These are phyloP conservation scores for Debaryomyces fabryi DNA, from an alignment of 1,139 yeast genomes.

Conservation along the genomic window DNA sequence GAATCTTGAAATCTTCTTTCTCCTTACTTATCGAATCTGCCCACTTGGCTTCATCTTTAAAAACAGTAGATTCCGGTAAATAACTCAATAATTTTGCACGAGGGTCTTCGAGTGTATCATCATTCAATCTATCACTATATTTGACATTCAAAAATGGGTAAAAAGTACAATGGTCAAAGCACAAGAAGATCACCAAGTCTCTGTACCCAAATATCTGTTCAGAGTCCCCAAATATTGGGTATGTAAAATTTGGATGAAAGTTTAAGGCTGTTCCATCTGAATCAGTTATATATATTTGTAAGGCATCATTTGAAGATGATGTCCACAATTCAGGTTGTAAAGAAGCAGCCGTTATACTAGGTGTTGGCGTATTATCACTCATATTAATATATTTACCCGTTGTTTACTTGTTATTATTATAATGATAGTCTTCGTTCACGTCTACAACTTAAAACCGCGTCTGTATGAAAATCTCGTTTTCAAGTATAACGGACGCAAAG, in stretches of 20 bases:
- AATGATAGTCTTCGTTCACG: neutral
- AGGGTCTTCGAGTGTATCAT: slow-evolving; percentile 55
- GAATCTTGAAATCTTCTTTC: slow-evolving; percentile 43
- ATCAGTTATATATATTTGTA: slow-evolving; percentile 57
- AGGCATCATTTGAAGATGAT: slow-evolving; percentile 62
- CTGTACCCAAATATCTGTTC: slow-evolving; percentile 88
- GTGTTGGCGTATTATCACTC: slow-evolving; percentile 2
- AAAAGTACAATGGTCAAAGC: slow-evolving; percentile 51
- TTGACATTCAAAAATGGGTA: slow-evolving; percentile 57
- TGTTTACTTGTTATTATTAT: neutral
- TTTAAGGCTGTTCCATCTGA: slow-evolving; percentile 55
- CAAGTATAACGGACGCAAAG: neutral
- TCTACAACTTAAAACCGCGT: neutral
- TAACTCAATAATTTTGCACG: slow-evolving; percentile 53
- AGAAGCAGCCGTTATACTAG: slow-evolving; percentile 21
- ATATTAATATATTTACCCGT: neutral
- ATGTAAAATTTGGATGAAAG: slow-evolving; percentile 79
- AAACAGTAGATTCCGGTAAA: slow-evolving; percentile 63
- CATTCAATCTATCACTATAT: slow-evolving; percentile 54
- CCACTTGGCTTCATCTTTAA: slow-evolving; percentile 71
- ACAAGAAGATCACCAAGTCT: slow-evolving; percentile 54
- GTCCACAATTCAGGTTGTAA: slow-evolving; percentile 69
- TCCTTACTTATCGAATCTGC: slow-evolving; percentile 55
- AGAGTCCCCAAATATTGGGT: slow-evolving; percentile 90
- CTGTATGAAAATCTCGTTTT: neutral